phyloP scores from a whole-genome alignment of 345 rosid genomes.

The Psidium friedrichsthalianum region DNA sequence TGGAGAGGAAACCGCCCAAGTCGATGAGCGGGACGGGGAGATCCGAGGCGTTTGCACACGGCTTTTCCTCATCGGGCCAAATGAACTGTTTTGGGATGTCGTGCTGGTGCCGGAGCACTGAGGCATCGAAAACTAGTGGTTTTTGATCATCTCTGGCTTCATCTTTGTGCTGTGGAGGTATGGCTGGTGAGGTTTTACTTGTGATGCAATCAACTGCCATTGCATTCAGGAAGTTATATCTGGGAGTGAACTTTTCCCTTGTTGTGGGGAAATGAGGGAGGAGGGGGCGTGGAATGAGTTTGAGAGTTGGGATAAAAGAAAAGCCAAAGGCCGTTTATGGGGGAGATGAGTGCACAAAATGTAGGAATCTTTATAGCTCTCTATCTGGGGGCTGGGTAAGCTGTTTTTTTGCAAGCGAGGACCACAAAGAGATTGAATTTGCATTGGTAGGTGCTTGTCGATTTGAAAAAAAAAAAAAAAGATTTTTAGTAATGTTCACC shows the following conservation, averaged over 20 bases:
- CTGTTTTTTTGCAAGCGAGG: conserved; percentile 11
- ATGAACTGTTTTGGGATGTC: conserved; percentile 65
- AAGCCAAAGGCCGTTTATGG: conserved; percentile 42
- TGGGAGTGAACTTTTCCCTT: neutral
- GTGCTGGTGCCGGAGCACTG: conserved; percentile 32
- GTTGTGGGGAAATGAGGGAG: neutral
- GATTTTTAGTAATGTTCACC: conserved; percentile 2
- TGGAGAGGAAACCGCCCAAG: conserved; percentile 43
- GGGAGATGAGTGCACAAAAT: conserved; percentile 32
- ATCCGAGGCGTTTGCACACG: conserved; percentile 35
- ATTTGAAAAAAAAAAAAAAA: neutral
- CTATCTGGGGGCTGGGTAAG: neutral
- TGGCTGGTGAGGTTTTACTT: neutral
- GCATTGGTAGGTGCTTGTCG: conserved; percentile 1
- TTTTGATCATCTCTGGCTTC: conserved; percentile 14
- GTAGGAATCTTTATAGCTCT: conserved; percentile 34
- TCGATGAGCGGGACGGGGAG: conserved; percentile 75
- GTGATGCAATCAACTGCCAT: conserved; percentile 20
- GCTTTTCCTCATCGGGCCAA: conserved; percentile 85
- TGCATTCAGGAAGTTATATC: conserved; percentile 2
- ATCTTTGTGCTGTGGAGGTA: neutral
- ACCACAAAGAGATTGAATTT: conserved; percentile 1
- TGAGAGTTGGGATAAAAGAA: conserved; percentile 27
- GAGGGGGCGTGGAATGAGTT: neutral
- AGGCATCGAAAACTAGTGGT: conserved; percentile 63